A percentile compares a stretch with the other conserved stretches of the same genome.
Conservation (phyloP, 805 yeast genomes). For the Sugiyamaella valdiviana region DNA sequence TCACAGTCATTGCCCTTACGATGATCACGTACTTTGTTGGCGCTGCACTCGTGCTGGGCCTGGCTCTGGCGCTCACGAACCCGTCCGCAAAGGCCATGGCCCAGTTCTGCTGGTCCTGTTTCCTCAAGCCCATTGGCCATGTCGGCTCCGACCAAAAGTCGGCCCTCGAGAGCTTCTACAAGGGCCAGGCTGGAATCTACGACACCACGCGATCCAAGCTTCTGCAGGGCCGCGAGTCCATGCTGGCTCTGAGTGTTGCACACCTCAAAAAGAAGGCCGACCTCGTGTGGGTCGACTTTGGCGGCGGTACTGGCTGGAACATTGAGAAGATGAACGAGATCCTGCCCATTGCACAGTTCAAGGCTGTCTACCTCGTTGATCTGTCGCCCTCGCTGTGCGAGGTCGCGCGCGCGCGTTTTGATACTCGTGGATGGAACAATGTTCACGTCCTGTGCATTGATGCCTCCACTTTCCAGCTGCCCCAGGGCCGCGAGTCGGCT, state of each 20-base stretch:
- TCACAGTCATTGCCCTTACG: not conserved
- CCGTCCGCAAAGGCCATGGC: slow-evolving; percentile 15
- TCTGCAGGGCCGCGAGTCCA: slow-evolving; percentile 64
- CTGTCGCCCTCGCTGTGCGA: slow-evolving; percentile 71
- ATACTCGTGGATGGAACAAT: slow-evolving; percentile 44
- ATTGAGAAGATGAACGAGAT: slow-evolving; percentile 66
- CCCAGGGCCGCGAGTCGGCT: slow-evolving; percentile 37
- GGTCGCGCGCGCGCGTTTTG: slow-evolving; percentile 58
- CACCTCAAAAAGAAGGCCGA: slow-evolving; percentile 41
- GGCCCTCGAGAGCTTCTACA: slow-evolving; percentile 63
- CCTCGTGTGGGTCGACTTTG: slow-evolving; percentile 41
- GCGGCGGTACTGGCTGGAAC: slow-evolving; percentile 84
- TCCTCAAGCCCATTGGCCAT: slow-evolving; percentile 50
- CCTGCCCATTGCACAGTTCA: slow-evolving; percentile 46
- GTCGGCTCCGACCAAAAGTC: slow-evolving; percentile 44
- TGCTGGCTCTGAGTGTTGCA: slow-evolving; percentile 50
- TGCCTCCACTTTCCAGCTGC: slow-evolving; percentile 62
- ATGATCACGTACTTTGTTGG: slow-evolving; percentile 11
- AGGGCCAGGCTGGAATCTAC: slow-evolving; percentile 69
- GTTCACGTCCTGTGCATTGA: slow-evolving; percentile 68
- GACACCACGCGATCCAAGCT: slow-evolving; percentile 63
- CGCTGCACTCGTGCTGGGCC: slow-evolving; percentile 11
- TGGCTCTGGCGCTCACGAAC: slow-evolving; percentile 12
- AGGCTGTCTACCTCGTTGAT: slow-evolving; percentile 66
- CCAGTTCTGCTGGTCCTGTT: slow-evolving; percentile 45